Evolutionary conservation across 768 basidiomycete genomes (phyloP), one percentile per base, ranked within the genome.

Genomic region (Tephrocybe sp.): DNA sequence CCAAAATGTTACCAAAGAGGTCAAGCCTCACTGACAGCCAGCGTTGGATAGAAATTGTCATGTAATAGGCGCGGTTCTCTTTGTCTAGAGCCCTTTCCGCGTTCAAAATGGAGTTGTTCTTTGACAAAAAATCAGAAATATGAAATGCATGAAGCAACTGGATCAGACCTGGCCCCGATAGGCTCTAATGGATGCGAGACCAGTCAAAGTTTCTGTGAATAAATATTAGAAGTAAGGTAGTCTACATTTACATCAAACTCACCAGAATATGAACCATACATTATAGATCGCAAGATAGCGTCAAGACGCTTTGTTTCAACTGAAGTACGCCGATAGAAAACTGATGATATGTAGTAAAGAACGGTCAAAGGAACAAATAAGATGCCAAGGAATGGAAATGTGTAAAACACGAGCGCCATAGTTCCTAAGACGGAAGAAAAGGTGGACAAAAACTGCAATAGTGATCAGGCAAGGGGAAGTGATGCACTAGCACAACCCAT

Each of bases 1-100:
- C 73, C 11, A 90, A 66, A n/a, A 82, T 52, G 58, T 86, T 85
- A 1, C 80, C 84, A 20, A 86, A 78, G 20, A 87, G 65, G 53
- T 89, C 86, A 1, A 90, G 72, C 12, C 87, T 72, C 7, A 85
- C 62, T 3, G 74, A 73, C 1, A 87, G 70, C 84, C 84, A 88
- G 40, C 80, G 69, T 62, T 87, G 85, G 49, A 86, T 81, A 4
- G 78, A 69, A 34, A 87, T 72, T 0, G 79, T 82, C 74, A 85
- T 82, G 55, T 79, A 78, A 60, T 82, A 83, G 1, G 85, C 84
- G 49, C 77, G 66, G 57, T 85, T 84, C 58, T 85, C 78, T 65
- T 73, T 61, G 61, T 84, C 80, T 19, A 83, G 64, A 3, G 81
- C 78, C 2, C 68, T 53, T 49, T 86, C 79, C 12, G 81, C 81